These are phyloP conservation scores for Xylaria sp. DNA, from an alignment of 2,329 filamentous ascomycete species.

Conservation along the genomic window DNA sequence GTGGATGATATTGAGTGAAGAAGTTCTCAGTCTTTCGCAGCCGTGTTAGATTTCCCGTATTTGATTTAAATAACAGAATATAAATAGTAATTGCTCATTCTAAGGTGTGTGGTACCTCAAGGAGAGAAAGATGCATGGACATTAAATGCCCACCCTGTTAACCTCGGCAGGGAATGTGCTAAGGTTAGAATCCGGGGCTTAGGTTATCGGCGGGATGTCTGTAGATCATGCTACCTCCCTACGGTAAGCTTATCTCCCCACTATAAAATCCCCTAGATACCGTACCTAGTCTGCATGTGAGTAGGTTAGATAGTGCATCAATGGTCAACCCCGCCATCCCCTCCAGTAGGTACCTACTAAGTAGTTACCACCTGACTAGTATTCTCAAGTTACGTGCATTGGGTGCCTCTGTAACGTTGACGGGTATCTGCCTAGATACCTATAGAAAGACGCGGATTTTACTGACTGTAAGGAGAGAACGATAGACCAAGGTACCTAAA, in stretches of 20 bases:
- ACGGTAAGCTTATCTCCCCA: slow-evolving; percentile 6
- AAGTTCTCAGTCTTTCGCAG: too few species aligned
- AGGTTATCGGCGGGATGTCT: not conserved
- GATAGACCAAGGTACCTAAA: not conserved
- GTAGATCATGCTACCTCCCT: slow-evolving; percentile 2
- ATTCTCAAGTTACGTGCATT: not conserved
- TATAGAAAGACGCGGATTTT: not conserved
- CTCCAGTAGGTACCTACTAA: too few species aligned
- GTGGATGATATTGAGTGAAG: too few species aligned
- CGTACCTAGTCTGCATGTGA: too few species aligned
- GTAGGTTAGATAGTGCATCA: too few species aligned
- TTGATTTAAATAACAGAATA: too few species aligned
- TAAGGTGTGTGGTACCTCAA: not conserved
- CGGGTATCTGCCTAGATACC: too few species aligned
- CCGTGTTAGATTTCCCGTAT: too few species aligned
- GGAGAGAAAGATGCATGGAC: not conserved
- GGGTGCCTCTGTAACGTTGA: not conserved
- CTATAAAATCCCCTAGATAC: not conserved
- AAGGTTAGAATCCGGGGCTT: slow-evolving; percentile 10
- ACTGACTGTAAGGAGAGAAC: not conserved
- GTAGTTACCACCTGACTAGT: too few species aligned
- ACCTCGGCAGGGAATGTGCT: not conserved
- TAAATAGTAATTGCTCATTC: not conserved
- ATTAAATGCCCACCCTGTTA: not conserved
- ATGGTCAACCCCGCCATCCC: slow-evolving; percentile 6